Evolutionary conservation across 352 stramenopile genomes (phyloP).

Genomic region (Globisporangium spinosum): DNA sequence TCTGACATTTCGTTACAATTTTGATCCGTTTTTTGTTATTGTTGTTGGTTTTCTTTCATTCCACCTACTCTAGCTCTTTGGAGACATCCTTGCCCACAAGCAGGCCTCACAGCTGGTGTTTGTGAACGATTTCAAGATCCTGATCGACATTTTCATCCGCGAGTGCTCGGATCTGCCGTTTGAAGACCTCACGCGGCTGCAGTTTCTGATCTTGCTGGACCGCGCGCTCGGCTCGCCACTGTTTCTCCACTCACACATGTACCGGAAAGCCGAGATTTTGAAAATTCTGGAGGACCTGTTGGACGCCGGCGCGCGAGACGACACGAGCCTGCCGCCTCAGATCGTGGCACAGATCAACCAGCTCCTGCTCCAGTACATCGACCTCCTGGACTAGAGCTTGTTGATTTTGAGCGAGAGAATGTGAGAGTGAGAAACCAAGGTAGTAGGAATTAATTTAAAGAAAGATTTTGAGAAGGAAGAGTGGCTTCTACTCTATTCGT

Average conservation of each 20-base stretch:
- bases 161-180: slow-evolving; percentile 59
- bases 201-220: slow-evolving; percentile 52
- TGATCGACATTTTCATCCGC: slow-evolving; percentile 64
- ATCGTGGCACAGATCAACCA: slow-evolving; percentile 34
- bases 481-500: too few relatives aligned
- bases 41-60: background rate
- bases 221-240: slow-evolving; percentile 36
- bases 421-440: background rate
- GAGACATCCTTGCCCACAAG: slow-evolving; percentile 48
- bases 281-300: slow-evolving; percentile 48
- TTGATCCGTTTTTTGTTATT: background rate
- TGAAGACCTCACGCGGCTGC: slow-evolving; percentile 36
- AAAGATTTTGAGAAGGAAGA: background rate
- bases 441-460: slow-evolving; percentile 1
- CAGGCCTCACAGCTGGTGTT: slow-evolving; percentile 48
- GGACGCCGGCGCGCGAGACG: slow-evolving; percentile 29
- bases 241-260: slow-evolving; percentile 46
- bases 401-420: background rate
- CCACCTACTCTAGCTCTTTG: slow-evolving; percentile 35
- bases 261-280: slow-evolving; percentile 56
- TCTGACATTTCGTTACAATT: background rate
- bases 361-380: slow-evolving; percentile 54
- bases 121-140: slow-evolving; percentile 72
- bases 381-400: slow-evolving; percentile 47
- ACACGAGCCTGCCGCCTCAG: slow-evolving; percentile 33